phyloP scores from a whole-genome alignment of 495 filamentous ascomycete species.

The Parmelia sp. region DNA sequence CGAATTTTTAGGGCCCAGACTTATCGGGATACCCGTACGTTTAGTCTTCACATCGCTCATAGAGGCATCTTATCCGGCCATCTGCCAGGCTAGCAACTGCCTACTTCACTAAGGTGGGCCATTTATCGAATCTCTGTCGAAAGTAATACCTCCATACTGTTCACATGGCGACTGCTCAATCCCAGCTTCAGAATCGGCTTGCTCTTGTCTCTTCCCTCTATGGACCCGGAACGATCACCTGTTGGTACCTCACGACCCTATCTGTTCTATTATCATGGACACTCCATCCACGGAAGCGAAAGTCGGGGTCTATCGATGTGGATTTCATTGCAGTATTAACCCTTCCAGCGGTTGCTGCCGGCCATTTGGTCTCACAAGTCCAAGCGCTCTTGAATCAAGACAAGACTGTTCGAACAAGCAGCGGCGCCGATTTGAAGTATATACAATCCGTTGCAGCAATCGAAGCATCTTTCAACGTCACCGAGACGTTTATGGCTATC shows the following conservation, averaged over 20 bases:
- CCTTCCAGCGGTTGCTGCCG: slow-evolving; percentile 18
- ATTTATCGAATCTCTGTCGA: too few relatives aligned
- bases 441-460: slow-evolving; percentile 6
- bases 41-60: too few relatives aligned
- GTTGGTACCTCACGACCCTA: slow-evolving; percentile 25
- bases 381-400: neutral
- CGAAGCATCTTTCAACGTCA: slow-evolving; percentile 17
- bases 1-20: too few relatives aligned
- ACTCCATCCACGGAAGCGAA: slow-evolving; percentile 19
- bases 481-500: slow-evolving; percentile 10
- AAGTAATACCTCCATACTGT: neutral
- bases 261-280: slow-evolving; percentile 19
- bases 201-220: slow-evolving; percentile 27
- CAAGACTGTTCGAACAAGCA: neutral
- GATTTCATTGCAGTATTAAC: slow-evolving; percentile 16
- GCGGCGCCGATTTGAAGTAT: neutral
- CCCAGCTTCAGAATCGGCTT: neutral
- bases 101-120: too few relatives aligned
- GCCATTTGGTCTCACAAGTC: slow-evolving; percentile 14
- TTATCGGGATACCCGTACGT: too few relatives aligned
- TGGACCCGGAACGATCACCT: slow-evolving; percentile 21
- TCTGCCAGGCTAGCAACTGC: too few relatives aligned
- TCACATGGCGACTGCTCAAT: neutral
- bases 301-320: slow-evolving; percentile 7
- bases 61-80: too few relatives aligned